These are phyloP conservation scores for Knoxdaviesia capensis DNA, from an alignment of 2,329 filamentous ascomycete genomes.

Conservation along the genomic window DNA sequence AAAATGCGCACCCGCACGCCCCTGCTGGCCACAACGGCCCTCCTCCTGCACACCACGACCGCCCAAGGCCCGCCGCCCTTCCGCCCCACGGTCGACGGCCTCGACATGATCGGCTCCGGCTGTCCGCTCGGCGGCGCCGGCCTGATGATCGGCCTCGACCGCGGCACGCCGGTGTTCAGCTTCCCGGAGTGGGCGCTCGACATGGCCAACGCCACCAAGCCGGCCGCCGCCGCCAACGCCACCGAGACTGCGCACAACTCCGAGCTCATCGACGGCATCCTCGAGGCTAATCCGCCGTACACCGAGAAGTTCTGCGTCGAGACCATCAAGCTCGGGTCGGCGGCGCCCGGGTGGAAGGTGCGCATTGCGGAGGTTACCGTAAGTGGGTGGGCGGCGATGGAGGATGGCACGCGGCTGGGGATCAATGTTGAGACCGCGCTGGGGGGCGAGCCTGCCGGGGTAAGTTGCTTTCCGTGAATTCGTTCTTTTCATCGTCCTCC, in stretches of 20 bases:
- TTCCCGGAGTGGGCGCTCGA: constrained; percentile 1
- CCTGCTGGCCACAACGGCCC: too few species aligned
- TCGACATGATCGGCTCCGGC: constrained; percentile 1
- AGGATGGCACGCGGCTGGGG: background rate
- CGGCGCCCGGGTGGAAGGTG: background rate
- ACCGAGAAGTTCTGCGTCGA: constrained; percentile 1
- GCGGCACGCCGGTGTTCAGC: constrained; percentile 1
- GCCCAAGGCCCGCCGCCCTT: background rate
- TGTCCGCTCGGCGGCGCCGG: constrained; percentile 1
- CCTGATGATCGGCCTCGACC: background rate
- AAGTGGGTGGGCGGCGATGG: background rate
- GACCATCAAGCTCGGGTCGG: background rate
- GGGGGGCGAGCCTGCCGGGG: background rate
- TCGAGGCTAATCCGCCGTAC: too few species aligned
- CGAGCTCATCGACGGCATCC: too few species aligned
- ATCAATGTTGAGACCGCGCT: background rate
- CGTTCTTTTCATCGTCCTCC: background rate
- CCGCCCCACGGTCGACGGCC: constrained; percentile 1
- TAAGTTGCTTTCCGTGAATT: background rate
- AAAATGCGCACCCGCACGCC: background rate
- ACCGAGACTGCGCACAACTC: background rate
- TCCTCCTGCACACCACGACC: background rate
- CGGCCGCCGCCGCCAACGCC: background rate
- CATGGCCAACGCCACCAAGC: background rate
- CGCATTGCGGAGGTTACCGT: background rate